Evolutionary conservation across 1,284 basidiomycete species (phyloP).

Genomic region (Amylostereum areolatum): DNA sequence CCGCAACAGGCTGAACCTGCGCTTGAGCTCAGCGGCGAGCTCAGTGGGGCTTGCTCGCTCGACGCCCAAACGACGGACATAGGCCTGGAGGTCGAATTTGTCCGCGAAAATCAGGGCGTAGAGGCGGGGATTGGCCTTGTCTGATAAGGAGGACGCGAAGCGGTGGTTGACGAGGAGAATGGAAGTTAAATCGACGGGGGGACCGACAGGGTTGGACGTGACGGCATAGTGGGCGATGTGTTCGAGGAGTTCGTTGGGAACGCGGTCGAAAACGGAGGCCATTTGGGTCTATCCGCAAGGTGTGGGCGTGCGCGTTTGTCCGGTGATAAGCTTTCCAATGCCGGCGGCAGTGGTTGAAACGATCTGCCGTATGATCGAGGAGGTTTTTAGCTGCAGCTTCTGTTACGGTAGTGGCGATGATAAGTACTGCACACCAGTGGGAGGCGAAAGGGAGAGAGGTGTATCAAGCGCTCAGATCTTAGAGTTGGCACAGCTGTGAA

Average conservation of each 20-base stretch:
- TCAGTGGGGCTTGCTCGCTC: conserved; percentile 17
- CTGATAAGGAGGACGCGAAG: conserved; percentile 11
- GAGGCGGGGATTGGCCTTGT: conserved; percentile 13
- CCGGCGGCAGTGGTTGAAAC: no score
- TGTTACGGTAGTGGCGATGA: no score
- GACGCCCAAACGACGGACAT: conserved; percentile 21
- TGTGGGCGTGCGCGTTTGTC: no score
- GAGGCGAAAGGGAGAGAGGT: no score
- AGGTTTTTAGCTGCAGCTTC: no score
- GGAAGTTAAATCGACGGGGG: conserved; percentile 14
- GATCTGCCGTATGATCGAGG: no score
- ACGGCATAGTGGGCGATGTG: conserved; percentile 16
- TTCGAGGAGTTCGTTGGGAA: conserved; percentile 19
- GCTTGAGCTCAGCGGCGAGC: conserved; percentile 33
- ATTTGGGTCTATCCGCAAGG: neutral
- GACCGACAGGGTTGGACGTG: conserved; percentile 8
- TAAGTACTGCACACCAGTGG: no score
- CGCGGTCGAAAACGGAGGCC: conserved; percentile 9
- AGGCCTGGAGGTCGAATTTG: conserved; percentile 18
- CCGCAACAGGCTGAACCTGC: conserved; percentile 47
- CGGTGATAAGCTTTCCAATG: no score
- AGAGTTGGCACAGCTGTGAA: no score
- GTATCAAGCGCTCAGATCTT: no score
- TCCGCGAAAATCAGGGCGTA: conserved; percentile 16
- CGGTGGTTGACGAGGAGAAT: conserved; percentile 12